Evolutionary conservation across 2,329 filamentous ascomycete species (phyloP), one percentile per base, ranked within the genome.

Genomic region (Ophiostoma quercus): DNA sequence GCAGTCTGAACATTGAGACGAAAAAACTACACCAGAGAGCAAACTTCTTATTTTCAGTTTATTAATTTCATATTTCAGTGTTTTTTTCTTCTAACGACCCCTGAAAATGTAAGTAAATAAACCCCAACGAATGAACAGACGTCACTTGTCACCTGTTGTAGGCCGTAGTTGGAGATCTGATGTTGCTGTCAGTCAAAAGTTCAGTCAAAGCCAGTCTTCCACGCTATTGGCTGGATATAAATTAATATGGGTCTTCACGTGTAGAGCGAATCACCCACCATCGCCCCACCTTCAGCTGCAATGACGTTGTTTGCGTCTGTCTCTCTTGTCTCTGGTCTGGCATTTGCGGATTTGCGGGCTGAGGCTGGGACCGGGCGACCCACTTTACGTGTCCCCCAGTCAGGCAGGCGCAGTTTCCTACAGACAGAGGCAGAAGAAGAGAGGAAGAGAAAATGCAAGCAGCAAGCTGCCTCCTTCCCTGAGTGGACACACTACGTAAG

Each of bases 271-370:
- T 14, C 51, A 34, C 34, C 34, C 34, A 34, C 8, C 34, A 25
- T 57, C 9, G 51, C 62, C 62, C 32, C 19, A 19, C 62, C 19
- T 63, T 63, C 60, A 63, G 60, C 60, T 63, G 62, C 62, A 39
- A 65, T 65, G 62, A 65, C 62, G 62, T 65, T 65, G 60, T 63
- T 63, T 63, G 16, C 60, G 29, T 34, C 29, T 47, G 43, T 47
- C 43, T 47, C 43, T 19, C 43, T 29, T 29, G 25, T 29, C 25
- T 29, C 25, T 29, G 14, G 39, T 63, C 14, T 32, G 16, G 19
- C 62, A 65, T 65, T 65, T 65, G 62, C 62, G 19, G 62, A 65
- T 65, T 65, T 65, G 62, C 62, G 19, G 62, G 62, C 62, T 65
- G 32, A 37, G 62, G 62, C 60, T 65, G 60, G 60, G 60, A 39